Percentiles rank a stretch among this genome's conserved stretches.
Evolutionary conservation across 2,329 filamentous ascomycete genomes (phyloP).

Genomic region (Fusarium coffeatum): DNA sequence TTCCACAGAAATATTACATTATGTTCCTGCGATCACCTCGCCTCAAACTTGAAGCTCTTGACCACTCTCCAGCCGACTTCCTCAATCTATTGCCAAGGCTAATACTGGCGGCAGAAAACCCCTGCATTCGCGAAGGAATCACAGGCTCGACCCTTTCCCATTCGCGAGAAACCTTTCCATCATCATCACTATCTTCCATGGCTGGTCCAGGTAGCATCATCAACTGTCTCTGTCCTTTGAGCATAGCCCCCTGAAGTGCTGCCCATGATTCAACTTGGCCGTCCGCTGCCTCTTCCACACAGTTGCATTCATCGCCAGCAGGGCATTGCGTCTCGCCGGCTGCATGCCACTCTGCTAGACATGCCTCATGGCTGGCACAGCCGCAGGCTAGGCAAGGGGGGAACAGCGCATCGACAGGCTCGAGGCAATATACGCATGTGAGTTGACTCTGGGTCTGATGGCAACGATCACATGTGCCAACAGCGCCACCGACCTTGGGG

Average conservation of each 20-base stretch:
- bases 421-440: constrained; percentile 70
- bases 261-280: constrained; percentile 72
- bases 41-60: constrained; percentile 57
- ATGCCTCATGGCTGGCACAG: constrained; percentile 70
- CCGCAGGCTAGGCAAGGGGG: constrained; percentile 72
- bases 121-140: constrained; percentile 40
- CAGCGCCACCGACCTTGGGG: constrained; percentile 58
- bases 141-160: constrained; percentile 47
- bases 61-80: constrained; percentile 61
- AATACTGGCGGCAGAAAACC: constrained; percentile 55
- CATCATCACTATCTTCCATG: constrained; percentile 47
- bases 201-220: constrained; percentile 48
- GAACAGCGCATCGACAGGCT: constrained; percentile 70
- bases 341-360: constrained; percentile 69
- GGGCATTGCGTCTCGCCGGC: constrained; percentile 68
- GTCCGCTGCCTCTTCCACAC: constrained; percentile 65
- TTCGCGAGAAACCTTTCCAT: constrained; percentile 40
- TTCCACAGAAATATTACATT: constrained; percentile 10
- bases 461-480: constrained; percentile 64
- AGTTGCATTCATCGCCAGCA: constrained; percentile 73
- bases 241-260: constrained; percentile 56
- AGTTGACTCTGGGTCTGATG: constrained; percentile 67
- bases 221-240: constrained; percentile 47
- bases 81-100: constrained; percentile 62
- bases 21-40: constrained; percentile 46